Evolutionary conservation across 179 eudicot species (phyloP).

Genomic region (Heliamphora pulchella): DNA sequence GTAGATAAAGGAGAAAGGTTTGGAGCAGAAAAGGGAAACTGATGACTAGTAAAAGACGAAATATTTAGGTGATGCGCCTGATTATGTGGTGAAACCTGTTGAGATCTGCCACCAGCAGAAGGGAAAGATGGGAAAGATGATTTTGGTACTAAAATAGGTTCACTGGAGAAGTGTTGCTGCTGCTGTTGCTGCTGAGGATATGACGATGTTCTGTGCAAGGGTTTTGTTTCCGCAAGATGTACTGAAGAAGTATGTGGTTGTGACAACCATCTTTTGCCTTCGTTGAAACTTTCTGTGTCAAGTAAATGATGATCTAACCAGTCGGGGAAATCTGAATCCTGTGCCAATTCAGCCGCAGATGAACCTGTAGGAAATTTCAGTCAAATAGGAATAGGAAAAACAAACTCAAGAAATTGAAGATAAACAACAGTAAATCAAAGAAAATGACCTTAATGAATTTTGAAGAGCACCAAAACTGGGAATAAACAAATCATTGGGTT

Average conservation of each 20-base stretch:
- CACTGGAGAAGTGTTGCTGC: constrained; percentile 35
- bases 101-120: constrained; percentile 64
- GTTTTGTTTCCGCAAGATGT: constrained; percentile 37
- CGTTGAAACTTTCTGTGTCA: constrained; percentile 42
- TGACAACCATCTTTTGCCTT: constrained; percentile 62
- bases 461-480: neutral
- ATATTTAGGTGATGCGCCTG: constrained; percentile 39
- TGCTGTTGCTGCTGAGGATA: constrained; percentile 40
- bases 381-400: neutral
- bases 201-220: constrained; percentile 69
- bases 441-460: neutral
- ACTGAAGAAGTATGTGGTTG: constrained; percentile 46
- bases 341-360: constrained; percentile 65
- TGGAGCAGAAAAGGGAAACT: constrained; percentile 48
- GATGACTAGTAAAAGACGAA: constrained; percentile 45
- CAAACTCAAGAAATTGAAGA: neutral
- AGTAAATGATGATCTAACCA: constrained; percentile 53
- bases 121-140: constrained; percentile 76
- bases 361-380: constrained; percentile 43
- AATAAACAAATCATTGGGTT: too few relatives aligned
- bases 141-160: constrained; percentile 65
- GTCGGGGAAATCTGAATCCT: constrained; percentile 51
- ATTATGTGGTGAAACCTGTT: constrained; percentile 51
- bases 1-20: constrained; percentile 45
- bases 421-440: too few relatives aligned